phyloP scores from a whole-genome alignment of 2,329 filamentous ascomycete species.

The Cylindrodendrum hubeiense region DNA sequence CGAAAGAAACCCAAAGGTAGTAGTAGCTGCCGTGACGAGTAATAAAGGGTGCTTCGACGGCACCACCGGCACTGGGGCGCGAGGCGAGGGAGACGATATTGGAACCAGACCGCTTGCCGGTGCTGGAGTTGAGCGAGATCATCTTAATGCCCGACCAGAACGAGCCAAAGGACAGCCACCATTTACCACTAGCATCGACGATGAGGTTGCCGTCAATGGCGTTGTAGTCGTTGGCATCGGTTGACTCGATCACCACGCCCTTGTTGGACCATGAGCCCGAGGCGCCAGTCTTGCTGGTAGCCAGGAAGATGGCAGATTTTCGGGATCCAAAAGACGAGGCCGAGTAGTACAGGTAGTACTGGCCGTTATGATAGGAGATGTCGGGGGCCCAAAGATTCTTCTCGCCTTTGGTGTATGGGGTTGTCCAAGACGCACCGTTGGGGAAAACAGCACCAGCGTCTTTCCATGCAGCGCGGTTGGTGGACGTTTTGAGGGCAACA shows the following conservation, averaged over 20 bases:
- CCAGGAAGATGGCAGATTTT: conserved; percentile 48
- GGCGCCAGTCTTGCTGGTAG: conserved; percentile 45
- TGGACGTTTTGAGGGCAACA: conserved; percentile 48
- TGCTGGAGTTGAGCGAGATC: conserved; percentile 41
- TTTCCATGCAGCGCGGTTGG: conserved; percentile 47
- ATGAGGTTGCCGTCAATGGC: conserved; percentile 48
- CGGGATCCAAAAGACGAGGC: conserved; percentile 46
- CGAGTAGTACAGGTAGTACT: conserved; percentile 50
- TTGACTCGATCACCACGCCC: conserved; percentile 44
- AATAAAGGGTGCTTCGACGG: conserved; percentile 48
- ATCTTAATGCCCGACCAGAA: conserved; percentile 50
- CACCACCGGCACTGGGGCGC: conserved; percentile 36
- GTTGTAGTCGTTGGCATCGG: conserved; percentile 41
- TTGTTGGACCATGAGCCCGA: conserved; percentile 48
- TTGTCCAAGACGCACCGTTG: conserved; percentile 48
- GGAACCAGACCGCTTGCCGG: conserved; percentile 40
- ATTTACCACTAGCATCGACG: conserved; percentile 42
- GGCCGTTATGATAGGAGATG: conserved; percentile 53
- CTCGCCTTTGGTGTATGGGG: conserved; percentile 45
- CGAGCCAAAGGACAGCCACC: conserved; percentile 50
- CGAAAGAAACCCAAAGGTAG: conserved; percentile 50
- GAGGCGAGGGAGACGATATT: conserved; percentile 44
- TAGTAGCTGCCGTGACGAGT: conserved; percentile 45
- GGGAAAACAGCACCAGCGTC: conserved; percentile 48
- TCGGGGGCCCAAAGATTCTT: conserved; percentile 65